Percentiles rank a stretch among this genome's conserved stretches.
phyloP scores from a whole-genome alignment of 2,329 filamentous ascomycete genomes.

The Leptographium galeiforme region DNA sequence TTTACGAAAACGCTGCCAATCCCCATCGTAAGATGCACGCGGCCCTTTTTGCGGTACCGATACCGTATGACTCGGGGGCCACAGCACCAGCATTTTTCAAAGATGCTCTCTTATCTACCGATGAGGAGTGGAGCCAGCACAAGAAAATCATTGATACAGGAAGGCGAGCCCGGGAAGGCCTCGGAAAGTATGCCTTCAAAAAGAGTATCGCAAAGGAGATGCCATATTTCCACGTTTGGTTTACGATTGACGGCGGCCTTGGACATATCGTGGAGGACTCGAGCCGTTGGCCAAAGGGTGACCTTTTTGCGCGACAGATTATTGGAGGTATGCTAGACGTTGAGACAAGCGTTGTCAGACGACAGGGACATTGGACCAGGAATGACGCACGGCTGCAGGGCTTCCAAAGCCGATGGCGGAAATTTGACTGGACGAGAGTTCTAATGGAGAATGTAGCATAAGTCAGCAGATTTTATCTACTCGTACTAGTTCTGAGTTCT shows the following conservation, averaged over 20 bases:
- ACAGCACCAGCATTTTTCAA: slow-evolving; percentile 89
- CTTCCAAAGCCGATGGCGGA: slow-evolving; percentile 76
- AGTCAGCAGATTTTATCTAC: not conserved
- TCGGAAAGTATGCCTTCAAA: slow-evolving; percentile 73
- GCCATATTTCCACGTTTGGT: slow-evolving; percentile 98
- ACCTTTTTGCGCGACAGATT: slow-evolving; percentile 84
- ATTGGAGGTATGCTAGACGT: slow-evolving; percentile 84
- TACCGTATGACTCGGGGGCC: slow-evolving; percentile 83
- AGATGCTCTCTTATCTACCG: slow-evolving; percentile 77
- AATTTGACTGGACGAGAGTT: slow-evolving; percentile 75
- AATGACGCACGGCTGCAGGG: slow-evolving; percentile 56
- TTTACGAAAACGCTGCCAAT: slow-evolving; percentile 90
- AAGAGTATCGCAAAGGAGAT: slow-evolving; percentile 80
- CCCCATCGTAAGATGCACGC: slow-evolving; percentile 72
- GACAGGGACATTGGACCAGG: slow-evolving; percentile 73
- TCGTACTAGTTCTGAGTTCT: too few species aligned
- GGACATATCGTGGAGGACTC: slow-evolving; percentile 87
- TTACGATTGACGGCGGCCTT: slow-evolving; percentile 78
- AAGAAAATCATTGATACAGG: slow-evolving; percentile 86
- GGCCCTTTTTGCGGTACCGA: slow-evolving; percentile 70
- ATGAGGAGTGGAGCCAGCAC: slow-evolving; percentile 94
- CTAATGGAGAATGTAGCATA: slow-evolving; percentile 24
- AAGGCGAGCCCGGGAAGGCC: slow-evolving; percentile 46
- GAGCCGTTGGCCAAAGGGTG: slow-evolving; percentile 73
- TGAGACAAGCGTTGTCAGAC: slow-evolving; percentile 72